phyloP scores from a whole-genome alignment of 495 filamentous ascomycete species.

The Poronia punctata region DNA sequence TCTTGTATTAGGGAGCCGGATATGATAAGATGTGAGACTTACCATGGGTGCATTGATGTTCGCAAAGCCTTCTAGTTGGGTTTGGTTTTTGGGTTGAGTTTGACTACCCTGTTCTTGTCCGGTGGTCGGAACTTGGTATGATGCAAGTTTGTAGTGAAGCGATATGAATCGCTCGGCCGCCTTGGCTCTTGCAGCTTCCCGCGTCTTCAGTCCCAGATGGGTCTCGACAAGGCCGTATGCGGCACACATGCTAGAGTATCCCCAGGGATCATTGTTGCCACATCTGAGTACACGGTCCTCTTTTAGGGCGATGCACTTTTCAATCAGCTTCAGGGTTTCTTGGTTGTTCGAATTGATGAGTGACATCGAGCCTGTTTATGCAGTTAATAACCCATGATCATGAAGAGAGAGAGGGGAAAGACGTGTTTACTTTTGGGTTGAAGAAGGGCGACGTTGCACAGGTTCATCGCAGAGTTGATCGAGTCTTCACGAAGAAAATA shows the following conservation, averaged over 20 bases:
- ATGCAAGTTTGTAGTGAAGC: slow-evolving; percentile 30
- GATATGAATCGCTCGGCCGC: slow-evolving; percentile 26
- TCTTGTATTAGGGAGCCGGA: neutral
- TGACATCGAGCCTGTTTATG: slow-evolving; percentile 18
- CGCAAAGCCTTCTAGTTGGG: no score
- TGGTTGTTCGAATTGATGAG: slow-evolving; percentile 23
- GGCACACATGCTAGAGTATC: slow-evolving; percentile 29
- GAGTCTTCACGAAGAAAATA: slow-evolving; percentile 29
- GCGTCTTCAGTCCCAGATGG: slow-evolving; percentile 26
- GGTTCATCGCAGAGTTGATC: slow-evolving; percentile 24
- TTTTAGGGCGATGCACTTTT: slow-evolving; percentile 26
- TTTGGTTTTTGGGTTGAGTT: slow-evolving; percentile 13
- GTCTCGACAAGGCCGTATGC: slow-evolving; percentile 27
- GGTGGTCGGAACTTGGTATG: slow-evolving; percentile 33
- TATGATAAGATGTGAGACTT: neutral
- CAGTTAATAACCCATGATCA: slow-evolving; percentile 9
- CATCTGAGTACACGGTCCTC: slow-evolving; percentile 27
- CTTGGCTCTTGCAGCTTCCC: slow-evolving; percentile 22
- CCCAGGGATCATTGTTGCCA: slow-evolving; percentile 28
- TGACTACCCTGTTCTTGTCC: slow-evolving; percentile 14
- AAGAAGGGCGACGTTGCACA: slow-evolving; percentile 41
- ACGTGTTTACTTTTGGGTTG: slow-evolving; percentile 33
- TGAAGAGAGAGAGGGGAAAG: neutral
- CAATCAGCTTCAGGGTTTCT: slow-evolving; percentile 25
- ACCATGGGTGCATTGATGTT: slow-evolving; percentile 18